Evolutionary conservation across 495 filamentous ascomycete species (phyloP).

Genomic region (Aspergillus sclerotioniger): DNA sequence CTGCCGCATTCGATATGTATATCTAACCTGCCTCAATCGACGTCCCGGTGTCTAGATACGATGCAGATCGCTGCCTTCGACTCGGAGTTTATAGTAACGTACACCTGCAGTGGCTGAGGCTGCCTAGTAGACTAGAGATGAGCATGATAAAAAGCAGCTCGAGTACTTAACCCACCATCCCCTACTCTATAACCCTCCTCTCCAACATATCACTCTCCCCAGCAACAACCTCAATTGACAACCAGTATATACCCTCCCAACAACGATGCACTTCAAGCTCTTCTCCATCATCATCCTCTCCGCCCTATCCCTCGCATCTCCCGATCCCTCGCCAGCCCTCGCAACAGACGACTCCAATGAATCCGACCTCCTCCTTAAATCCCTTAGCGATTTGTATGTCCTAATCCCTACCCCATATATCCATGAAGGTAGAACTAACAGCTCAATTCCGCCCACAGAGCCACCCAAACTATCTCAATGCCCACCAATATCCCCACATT

Average conservation of each 20-base stretch:
- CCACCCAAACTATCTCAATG: background rate
- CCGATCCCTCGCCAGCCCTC: background rate
- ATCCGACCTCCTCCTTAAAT: background rate
- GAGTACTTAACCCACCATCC: too few species aligned
- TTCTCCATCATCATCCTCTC: background rate
- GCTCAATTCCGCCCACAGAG: background rate
- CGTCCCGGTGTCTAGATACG: too few species aligned
- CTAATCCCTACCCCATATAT: background rate
- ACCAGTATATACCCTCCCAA: too few species aligned
- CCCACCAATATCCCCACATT: slow-evolving; percentile 8
- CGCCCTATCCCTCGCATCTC: background rate
- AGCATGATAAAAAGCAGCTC: too few species aligned
- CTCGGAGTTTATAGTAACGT: background rate
- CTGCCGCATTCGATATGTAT: too few species aligned
- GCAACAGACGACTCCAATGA: background rate
- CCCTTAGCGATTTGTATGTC: background rate
- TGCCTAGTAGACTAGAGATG: too few species aligned
- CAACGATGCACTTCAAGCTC: too few species aligned
- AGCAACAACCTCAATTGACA: too few species aligned
- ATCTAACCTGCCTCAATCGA: too few species aligned
- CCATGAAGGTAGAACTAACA: background rate
- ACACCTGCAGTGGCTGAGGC: background rate
- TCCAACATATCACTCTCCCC: too few species aligned
- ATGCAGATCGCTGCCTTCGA: background rate
- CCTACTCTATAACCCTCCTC: too few species aligned